Conservation (phyloP, 164 flowering plant genomes). For the Kingdonia uniflora region DNA sequence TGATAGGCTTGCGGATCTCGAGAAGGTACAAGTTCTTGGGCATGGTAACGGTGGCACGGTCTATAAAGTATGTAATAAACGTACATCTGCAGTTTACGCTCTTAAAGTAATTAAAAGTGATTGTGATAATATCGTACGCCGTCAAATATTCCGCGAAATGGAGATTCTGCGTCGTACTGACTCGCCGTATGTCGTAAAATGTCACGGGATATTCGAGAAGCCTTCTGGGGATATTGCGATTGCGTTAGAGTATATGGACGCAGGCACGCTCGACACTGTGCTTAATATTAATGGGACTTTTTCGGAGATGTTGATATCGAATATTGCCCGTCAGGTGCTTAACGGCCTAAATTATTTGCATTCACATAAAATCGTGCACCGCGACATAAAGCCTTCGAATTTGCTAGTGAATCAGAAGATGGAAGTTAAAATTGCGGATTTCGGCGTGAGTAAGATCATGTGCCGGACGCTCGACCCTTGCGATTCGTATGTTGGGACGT, state of each 20-base stretch:
- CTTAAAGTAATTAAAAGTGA: constrained; percentile 47
- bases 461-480: constrained; percentile 52
- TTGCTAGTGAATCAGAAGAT: constrained; percentile 33
- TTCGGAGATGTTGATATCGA: constrained; percentile 30
- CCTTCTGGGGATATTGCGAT: constrained; percentile 46
- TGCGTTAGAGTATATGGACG: constrained; percentile 64
- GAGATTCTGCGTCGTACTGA: constrained; percentile 64
- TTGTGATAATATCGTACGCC: constrained; percentile 35
- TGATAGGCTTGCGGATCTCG: constrained; percentile 26
- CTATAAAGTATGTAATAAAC: constrained; percentile 56
- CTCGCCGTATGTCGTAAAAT: constrained; percentile 47
- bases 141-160: constrained; percentile 48
- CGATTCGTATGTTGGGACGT: constrained; percentile 73
- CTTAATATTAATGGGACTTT: constrained; percentile 21
- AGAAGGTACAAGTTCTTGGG: constrained; percentile 49
- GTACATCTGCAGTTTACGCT: constrained; percentile 41
- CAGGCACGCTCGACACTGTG: constrained; percentile 41
- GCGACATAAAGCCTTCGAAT: constrained; percentile 75
- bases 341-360: constrained; percentile 58
- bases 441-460: constrained; percentile 76
- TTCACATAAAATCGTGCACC: constrained; percentile 54
- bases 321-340: constrained; percentile 44
- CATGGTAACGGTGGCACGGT: constrained; percentile 83
- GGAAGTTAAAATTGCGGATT: constrained; percentile 73
- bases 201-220: constrained; percentile 26